Percentiles rank a stretch among this genome's conserved stretches.
Evolutionary conservation across 1,284 basidiomycete genomes (phyloP).

Genomic region (Phellopilus nigrolimitatus): DNA sequence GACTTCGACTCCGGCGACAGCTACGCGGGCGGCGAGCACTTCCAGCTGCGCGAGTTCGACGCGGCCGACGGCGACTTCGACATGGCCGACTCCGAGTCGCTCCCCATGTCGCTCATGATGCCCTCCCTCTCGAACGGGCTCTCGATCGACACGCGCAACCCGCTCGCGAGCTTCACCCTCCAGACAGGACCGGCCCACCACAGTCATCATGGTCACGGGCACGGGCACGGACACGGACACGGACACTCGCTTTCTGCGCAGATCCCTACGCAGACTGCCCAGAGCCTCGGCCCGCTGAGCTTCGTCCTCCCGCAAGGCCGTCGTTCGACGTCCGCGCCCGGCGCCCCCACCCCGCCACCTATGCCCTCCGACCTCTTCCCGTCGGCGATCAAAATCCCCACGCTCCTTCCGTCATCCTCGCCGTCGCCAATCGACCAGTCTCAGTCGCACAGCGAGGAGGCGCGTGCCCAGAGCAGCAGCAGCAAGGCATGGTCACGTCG

Average conservation of each 20-base stretch:
- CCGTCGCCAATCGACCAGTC: neutral
- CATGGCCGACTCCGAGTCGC: conserved; percentile 11
- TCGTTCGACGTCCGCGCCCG: conserved; percentile 14
- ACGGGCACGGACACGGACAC: conserved; percentile 14
- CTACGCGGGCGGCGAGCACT: neutral
- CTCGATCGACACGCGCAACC: conserved; percentile 11
- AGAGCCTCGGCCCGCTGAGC: conserved; percentile 7
- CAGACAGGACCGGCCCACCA: conserved; percentile 7
- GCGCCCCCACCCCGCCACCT: conserved; percentile 5
- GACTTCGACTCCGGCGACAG: conserved; percentile 13
- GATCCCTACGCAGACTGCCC: conserved; percentile 3
- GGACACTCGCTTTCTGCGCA: conserved; percentile 14
- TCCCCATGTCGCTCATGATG: conserved; percentile 7
- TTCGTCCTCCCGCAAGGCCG: conserved; percentile 14
- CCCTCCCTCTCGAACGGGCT: conserved; percentile 6
- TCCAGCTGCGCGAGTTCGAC: conserved; percentile 2
- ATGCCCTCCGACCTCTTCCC: too few species aligned
- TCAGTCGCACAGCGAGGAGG: neutral
- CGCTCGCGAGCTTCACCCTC: conserved; percentile 12
- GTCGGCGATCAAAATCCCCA: conserved; percentile 10
- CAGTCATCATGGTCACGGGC: too few species aligned
- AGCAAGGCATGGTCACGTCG: too few species aligned
- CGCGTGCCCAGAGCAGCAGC: neutral
- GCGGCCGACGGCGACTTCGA: conserved; percentile 15
- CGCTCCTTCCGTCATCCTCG: neutral